Evolutionary conservation across 2,329 filamentous ascomycete genomes (phyloP), one percentile per base, ranked within the genome.

Genomic region (Rhexocercosporidium sp.): DNA sequence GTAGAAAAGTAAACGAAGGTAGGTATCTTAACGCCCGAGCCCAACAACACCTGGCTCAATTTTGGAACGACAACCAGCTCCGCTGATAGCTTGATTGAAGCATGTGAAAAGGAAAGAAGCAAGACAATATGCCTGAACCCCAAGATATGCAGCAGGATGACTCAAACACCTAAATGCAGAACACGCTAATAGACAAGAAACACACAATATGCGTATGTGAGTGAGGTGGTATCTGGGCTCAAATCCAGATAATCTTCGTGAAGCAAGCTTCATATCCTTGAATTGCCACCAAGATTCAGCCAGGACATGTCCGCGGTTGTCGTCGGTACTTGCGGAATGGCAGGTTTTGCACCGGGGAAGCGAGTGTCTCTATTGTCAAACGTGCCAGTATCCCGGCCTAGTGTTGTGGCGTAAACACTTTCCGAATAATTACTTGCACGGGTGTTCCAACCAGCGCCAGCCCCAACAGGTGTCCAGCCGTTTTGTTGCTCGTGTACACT

Each of bases 231-330:
- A 47, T 64, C 62, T 59, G 59, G 57, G 61, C 29, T 20, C 59
- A 47, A n/a, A 44, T 56, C 66, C 34, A 66, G 61, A 54, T 60
- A 20, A 37, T 47, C 25, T 44, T 59, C n/a, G 34, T 44, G 54
- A 54, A 61, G 31, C 22, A 59, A 25, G 20, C 31, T 39, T 74
- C 68, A 75, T 69, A 74, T 69, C 51, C 68, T 68, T 44, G 66
- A 69, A 39, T 70, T 66, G 59, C 64, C 70, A 46, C 88, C 89
- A 20, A 94, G 82, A 75, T 94, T 93, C 70, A 94, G 80, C 92
- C 92, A 94, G 79, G 90, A 92, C 90, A 94, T 92, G 77, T 94
- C 92, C 60, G 85, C 53, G 34, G 64, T 64, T 9, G 56, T 60
- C 18, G 47, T 25, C n/a, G 63, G 67, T 51, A 47, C 64, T 57